These are phyloP conservation scores for Amanita brunnescens DNA, from an alignment of 768 basidiomycete genomes.

Conservation along the genomic window DNA sequence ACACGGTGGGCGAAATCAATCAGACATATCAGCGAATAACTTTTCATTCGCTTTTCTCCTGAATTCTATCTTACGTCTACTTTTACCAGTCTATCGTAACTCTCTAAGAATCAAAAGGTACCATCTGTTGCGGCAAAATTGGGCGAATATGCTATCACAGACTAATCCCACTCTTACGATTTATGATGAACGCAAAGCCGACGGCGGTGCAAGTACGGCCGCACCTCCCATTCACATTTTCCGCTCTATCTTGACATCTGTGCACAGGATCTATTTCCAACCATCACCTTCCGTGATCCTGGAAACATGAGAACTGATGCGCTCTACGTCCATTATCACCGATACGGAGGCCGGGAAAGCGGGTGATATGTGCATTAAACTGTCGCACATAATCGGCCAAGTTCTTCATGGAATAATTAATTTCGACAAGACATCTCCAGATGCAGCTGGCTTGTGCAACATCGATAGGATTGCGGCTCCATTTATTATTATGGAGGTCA, in stretches of 20 bases:
- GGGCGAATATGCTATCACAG: constrained; percentile 3
- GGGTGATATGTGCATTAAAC: constrained; percentile 1
- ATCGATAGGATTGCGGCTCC: constrained; percentile 1
- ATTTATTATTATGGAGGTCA: constrained; percentile 16
- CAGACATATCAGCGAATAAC: no score
- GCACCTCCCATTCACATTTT: constrained; percentile 20
- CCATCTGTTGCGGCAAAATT: background rate
- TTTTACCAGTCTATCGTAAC: no score
- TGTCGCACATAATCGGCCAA: background rate
- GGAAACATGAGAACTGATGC: constrained; percentile 9
- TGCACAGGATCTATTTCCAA: constrained; percentile 13
- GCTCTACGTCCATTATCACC: constrained; percentile 11
- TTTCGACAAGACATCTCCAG: background rate
- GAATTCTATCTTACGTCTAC: no score
- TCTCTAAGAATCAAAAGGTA: background rate
- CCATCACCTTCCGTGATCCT: constrained; percentile 9
- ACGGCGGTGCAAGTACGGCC: constrained; percentile 1
- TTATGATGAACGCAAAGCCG: constrained; percentile 11
- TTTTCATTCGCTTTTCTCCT: no score
- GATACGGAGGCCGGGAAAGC: background rate
- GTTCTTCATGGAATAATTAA: no score
- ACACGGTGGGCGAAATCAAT: no score
- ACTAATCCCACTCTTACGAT: constrained; percentile 1
- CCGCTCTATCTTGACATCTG: constrained; percentile 17
- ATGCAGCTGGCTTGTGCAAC: background rate